Evolutionary conservation across 441 rosid species (phyloP), one percentile per base, ranked within the genome.

Genomic region (California macrophylla): DNA sequence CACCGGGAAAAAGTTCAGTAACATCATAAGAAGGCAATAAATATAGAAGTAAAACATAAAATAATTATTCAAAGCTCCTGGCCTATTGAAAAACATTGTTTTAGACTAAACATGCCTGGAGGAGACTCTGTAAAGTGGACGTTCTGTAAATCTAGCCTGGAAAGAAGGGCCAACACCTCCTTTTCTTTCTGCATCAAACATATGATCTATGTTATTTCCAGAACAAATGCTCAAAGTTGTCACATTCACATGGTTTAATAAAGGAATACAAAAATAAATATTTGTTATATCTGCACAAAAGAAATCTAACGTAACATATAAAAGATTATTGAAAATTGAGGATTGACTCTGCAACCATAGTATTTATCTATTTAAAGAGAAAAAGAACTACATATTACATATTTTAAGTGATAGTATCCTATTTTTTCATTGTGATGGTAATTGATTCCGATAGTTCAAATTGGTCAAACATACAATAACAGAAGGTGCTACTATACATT

Each of bases 151-250:
- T 93, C 98, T 67, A 93, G 92, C 80, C 92, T 84, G 73, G 96
- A 89, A 64, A 93, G 81, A 70, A 91, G 90, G 68, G 95, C 94
- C 69, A 91, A 77, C 34, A 88, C 92, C 74, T 91, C 92, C 85
- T 85, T 87, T 78, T 91, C 96, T 50, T 83, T 84, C 98, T 93
- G 93, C 85, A 78, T 26, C 64, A 74, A 71, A 50, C 29, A 65
- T 36, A 30, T 60, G 60, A 67, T 9, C 52, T 38, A 38, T n/a
- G 60, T 56, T 23, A 40, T 52, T 36, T 63, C 7, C n/a, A 36
- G 40, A 71, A 62, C 40, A 67, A 12, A 58, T 36, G 5, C 20
- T 66, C 9, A 24, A 66, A 26, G 29, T 25, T 16, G 42, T 50
- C 21, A 50, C 3, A 63, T 63, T 50, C 50, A 6, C 23, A 50